Evolutionary conservation across 441 rosid genomes (phyloP).

Genomic region (Populus hybrid): DNA sequence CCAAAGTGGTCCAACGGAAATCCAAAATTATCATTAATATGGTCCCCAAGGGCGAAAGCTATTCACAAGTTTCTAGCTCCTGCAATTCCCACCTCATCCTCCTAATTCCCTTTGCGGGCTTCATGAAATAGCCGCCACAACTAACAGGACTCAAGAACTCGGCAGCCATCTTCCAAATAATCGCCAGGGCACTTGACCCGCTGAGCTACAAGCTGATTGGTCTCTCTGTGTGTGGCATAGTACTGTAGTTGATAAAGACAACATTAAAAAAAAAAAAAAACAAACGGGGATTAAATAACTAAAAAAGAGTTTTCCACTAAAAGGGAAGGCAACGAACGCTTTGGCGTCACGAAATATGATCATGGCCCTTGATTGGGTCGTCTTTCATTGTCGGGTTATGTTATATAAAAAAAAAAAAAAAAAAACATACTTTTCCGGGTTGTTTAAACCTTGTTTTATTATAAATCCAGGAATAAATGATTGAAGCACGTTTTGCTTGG

Average conservation of each 20-base stretch:
- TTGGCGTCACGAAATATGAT: conserved; percentile 11
- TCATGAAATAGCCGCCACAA: conserved; percentile 12
- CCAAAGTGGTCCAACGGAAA: too few relatives aligned
- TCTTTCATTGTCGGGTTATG: not conserved
- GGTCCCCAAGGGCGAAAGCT: too few relatives aligned
- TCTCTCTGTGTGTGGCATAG: too few relatives aligned
- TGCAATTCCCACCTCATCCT: too few relatives aligned
- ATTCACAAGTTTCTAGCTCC: too few relatives aligned
- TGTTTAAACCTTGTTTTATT: not conserved
- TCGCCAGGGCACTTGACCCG: not conserved
- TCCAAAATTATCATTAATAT: too few relatives aligned
- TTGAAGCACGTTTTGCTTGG: conserved; percentile 35
- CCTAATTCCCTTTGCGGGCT: too few relatives aligned
- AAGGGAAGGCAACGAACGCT: not conserved
- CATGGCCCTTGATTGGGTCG: conserved; percentile 8
- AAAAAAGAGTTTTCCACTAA: not conserved
- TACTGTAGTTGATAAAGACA: too few relatives aligned
- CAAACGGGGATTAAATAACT: not conserved
- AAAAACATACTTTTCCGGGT: not conserved
- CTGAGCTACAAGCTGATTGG: not conserved
- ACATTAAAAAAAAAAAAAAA: too few relatives aligned
- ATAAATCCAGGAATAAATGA: conserved; percentile 1
- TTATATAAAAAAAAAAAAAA: too few relatives aligned
- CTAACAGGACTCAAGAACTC: not conserved
- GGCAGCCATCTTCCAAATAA: conserved; percentile 9